phyloP scores from a whole-genome alignment of 208 protist genomes.

The Paratrypanosoma confusum region DNA sequence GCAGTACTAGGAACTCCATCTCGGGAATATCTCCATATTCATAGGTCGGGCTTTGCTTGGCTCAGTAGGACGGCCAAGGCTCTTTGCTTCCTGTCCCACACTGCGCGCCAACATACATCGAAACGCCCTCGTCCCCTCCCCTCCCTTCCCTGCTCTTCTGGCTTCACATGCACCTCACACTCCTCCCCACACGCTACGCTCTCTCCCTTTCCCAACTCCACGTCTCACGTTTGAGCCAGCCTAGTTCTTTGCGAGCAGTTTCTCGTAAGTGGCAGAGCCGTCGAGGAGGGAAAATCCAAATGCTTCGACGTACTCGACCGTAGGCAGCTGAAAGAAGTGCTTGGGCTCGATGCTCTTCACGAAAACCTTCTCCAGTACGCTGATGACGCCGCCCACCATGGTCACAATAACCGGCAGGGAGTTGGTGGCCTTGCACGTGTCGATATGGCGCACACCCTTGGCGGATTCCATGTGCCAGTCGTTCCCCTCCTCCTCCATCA shows the following conservation, averaged over 20 bases:
- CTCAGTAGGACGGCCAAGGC: too few species aligned
- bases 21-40: too few species aligned
- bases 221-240: too few species aligned
- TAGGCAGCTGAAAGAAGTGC: conserved; percentile 63
- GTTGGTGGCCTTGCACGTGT: neutral
- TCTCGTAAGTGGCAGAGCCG: conserved; percentile 45
- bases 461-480: too few species aligned
- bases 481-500: too few species aligned
- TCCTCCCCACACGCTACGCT: too few species aligned
- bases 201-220: too few species aligned
- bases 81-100: neutral
- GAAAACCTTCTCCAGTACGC: conserved; percentile 45
- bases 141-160: conserved; percentile 8
- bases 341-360: conserved; percentile 65
- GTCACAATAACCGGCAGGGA: conserved; percentile 28
- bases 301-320: conserved; percentile 65
- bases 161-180: too few species aligned
- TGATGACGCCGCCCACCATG: conserved; percentile 28
- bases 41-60: too few species aligned
- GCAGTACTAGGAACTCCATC: too few species aligned
- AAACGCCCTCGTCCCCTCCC: neutral
- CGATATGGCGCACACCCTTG: too few species aligned
- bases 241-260: too few species aligned
- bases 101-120: neutral
- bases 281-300: conserved; percentile 47